Conservation (phyloP, 2,329 filamentous ascomycete species). For the Neonectria coccinea region DNA sequence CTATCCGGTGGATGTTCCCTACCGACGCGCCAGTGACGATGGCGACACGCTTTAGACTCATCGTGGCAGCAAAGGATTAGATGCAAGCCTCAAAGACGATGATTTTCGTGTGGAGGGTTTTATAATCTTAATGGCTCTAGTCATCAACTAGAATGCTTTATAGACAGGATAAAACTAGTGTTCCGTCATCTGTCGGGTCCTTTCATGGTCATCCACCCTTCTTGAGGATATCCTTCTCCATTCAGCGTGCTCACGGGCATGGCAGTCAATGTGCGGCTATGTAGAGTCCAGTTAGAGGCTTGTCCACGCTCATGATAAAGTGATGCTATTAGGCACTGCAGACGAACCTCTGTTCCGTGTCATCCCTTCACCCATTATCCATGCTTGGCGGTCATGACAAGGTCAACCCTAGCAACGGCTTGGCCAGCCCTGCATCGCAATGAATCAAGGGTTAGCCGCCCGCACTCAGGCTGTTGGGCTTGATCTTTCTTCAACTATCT, state of each 20-base stretch:
- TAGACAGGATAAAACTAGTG: background rate
- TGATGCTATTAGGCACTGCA: background rate
- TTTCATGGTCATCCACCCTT: background rate
- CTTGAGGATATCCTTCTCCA: slow-evolving; percentile 2
- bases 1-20: background rate
- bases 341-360: background rate
- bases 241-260: background rate
- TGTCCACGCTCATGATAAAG: background rate
- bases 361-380: background rate
- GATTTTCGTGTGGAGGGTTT: background rate
- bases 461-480: background rate
- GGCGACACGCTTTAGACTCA: slow-evolving; percentile 28
- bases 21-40: slow-evolving; percentile 37
- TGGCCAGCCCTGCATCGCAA: background rate
- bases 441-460: background rate
- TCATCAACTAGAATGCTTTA: background rate
- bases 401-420: background rate
- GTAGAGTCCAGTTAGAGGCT: background rate
- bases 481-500: background rate
- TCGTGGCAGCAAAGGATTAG: background rate
- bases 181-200: no score
- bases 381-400: background rate
- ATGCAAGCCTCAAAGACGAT: background rate
- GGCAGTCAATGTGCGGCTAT: background rate
- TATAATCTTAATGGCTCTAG: background rate